Evolutionary conservation across 371 early-diverging fungal genomes (phyloP).

Genomic region (Scutellospora calospora): DNA sequence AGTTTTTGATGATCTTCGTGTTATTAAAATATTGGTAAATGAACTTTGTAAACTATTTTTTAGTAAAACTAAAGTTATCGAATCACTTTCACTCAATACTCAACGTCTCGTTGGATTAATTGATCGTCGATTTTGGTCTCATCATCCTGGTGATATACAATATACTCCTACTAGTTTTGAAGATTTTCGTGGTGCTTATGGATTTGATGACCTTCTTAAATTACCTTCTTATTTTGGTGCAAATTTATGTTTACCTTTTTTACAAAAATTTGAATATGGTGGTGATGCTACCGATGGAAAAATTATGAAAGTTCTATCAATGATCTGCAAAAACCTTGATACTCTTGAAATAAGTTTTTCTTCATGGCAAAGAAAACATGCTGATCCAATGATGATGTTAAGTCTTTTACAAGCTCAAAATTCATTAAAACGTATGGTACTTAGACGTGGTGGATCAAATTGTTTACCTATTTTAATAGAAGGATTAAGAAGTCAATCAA

Average conservation of each 20-base stretch:
- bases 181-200: conserved; percentile 25
- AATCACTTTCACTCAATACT: conserved; percentile 20
- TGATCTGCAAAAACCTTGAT: not conserved
- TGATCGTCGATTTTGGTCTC: conserved; percentile 30
- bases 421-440: not conserved
- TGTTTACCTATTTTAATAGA: not conserved
- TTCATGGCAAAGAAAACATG: conserved; percentile 25
- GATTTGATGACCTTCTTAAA: conserved; percentile 18
- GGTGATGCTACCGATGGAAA: conserved; percentile 24
- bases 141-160: conserved; percentile 28
- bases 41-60: conserved; percentile 28
- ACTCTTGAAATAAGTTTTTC: conserved; percentile 29
- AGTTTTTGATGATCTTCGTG: conserved; percentile 4
- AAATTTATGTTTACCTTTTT: not conserved
- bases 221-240: conserved; percentile 20
- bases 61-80: not conserved
- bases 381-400: conserved; percentile 24
- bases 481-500: conserved; percentile 6
- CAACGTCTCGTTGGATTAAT: conserved; percentile 19
- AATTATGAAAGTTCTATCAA: conserved; percentile 22
- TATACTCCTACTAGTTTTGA: conserved; percentile 30
- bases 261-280: conserved; percentile 25
- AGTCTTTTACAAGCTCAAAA: conserved; percentile 13
- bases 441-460: conserved; percentile 23
- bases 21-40: not conserved